Evolutionary conservation across 768 basidiomycete species (phyloP).

Genomic region (Strobilomyces echinocephalus): DNA sequence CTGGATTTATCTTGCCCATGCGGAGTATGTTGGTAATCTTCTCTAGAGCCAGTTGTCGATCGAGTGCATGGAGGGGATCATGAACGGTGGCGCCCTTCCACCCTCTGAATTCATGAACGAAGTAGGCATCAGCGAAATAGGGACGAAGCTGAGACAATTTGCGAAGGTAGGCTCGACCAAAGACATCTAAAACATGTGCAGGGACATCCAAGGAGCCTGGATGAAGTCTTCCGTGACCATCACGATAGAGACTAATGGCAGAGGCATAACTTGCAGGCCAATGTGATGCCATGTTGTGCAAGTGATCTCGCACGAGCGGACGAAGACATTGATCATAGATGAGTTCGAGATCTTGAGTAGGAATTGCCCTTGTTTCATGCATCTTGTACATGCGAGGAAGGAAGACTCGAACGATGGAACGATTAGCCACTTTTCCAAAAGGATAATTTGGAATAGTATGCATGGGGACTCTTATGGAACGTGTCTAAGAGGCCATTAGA

Average conservation of each 20-base stretch:
- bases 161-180: not conserved
- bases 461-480: not conserved
- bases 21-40: not conserved
- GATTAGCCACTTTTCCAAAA: not conserved
- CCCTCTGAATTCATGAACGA: not conserved
- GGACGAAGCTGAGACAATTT: not conserved
- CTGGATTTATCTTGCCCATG: not conserved
- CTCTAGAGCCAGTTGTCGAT: not conserved
- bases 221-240: not conserved
- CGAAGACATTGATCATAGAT: not conserved
- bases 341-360: not conserved
- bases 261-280: not conserved
- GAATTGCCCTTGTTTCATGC: not conserved
- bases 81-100: not conserved
- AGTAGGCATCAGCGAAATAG: not conserved
- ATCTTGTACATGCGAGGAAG: not conserved
- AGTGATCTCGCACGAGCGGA: accelerated
- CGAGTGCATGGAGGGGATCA: not conserved
- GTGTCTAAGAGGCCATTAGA: not conserved
- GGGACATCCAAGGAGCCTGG: not conserved
- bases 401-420: not conserved
- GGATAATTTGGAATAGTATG: not conserved
- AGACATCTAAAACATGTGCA: not conserved
- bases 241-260: not conserved
- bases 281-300: not conserved